Percentiles rank a stretch among this genome's conserved stretches.
These are phyloP conservation scores for Trichoderma orchidacearum DNA, from an alignment of 495 filamentous ascomycete species.

Conservation along the genomic window DNA sequence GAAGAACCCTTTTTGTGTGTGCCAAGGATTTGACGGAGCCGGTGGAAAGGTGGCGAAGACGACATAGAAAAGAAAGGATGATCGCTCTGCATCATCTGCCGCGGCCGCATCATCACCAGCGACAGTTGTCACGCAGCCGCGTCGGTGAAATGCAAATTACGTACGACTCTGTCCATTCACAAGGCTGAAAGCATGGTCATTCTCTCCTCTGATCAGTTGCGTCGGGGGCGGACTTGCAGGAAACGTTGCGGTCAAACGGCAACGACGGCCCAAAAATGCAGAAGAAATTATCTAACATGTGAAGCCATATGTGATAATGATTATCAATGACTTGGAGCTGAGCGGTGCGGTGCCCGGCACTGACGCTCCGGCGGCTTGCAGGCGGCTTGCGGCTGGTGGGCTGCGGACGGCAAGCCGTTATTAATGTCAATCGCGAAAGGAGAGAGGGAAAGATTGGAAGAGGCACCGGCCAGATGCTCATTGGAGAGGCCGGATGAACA, in stretches of 20 bases:
- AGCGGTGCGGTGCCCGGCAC: neutral
- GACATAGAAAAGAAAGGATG: neutral
- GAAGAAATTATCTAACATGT: no score
- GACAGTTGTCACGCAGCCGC: neutral
- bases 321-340: no score
- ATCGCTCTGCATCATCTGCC: neutral
- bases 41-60: neutral
- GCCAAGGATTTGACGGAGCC: no score
- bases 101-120: no score
- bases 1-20: neutral
- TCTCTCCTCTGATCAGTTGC: neutral
- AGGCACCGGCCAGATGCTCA: neutral
- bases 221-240: no score
- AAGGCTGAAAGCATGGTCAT: neutral
- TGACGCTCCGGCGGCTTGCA: neutral
- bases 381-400: neutral
- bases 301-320: no score
- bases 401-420: neutral
- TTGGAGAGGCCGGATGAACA: no score
- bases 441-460: neutral
- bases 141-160: constrained; percentile 1
- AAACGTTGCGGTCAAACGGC: no score
- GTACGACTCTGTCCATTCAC: neutral
- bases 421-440: neutral
- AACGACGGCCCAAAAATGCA: no score